A percentile compares a stretch with the other conserved stretches of the same genome.
phyloP scores from a whole-genome alignment of 371 early-diverging fungal genomes.

The Rhizopus sp. region DNA sequence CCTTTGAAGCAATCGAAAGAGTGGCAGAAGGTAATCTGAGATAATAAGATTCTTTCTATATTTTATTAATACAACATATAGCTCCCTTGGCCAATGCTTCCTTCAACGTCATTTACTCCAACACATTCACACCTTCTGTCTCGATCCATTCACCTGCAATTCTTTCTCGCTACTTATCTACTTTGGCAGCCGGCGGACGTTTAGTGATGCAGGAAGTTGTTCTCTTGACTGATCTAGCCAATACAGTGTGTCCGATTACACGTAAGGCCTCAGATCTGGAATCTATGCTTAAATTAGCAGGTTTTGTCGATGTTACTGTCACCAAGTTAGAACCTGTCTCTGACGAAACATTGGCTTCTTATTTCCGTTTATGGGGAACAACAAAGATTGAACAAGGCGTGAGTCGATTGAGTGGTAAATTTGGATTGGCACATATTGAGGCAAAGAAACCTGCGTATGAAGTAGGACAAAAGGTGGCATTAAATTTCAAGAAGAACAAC shows the following conservation, averaged over 20 bases:
- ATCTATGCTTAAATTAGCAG: conserved; percentile 48
- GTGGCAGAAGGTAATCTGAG: conserved; percentile 46
- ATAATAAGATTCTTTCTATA: conserved; percentile 1
- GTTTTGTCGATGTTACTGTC: conserved; percentile 43
- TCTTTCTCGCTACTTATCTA: conserved; percentile 43
- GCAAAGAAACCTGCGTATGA: conserved; percentile 88
- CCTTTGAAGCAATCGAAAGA: conserved; percentile 50
- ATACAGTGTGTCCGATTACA: conserved; percentile 43
- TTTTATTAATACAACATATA: conserved; percentile 72
- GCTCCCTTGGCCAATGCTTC: conserved; percentile 41
- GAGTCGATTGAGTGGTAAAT: conserved; percentile 47
- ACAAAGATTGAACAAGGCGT: conserved; percentile 47
- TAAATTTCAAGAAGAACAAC: conserved; percentile 61
- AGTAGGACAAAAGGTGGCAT: conserved; percentile 66
- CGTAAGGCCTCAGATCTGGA: conserved; percentile 44
- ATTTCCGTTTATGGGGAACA: conserved; percentile 46
- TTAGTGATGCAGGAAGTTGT: conserved; percentile 41
- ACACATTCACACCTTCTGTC: conserved; percentile 37
- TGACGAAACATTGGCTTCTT: conserved; percentile 48
- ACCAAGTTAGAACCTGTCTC: conserved; percentile 34
- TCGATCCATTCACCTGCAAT: conserved; percentile 39
- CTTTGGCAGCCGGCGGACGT: conserved; percentile 36
- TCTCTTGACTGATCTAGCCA: conserved; percentile 30
- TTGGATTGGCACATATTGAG: conserved; percentile 44
- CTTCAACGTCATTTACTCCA: conserved; percentile 41